Evolutionary conservation across 2,329 filamentous ascomycete genomes (phyloP).

Genomic region (Rhinocladiella similis): DNA sequence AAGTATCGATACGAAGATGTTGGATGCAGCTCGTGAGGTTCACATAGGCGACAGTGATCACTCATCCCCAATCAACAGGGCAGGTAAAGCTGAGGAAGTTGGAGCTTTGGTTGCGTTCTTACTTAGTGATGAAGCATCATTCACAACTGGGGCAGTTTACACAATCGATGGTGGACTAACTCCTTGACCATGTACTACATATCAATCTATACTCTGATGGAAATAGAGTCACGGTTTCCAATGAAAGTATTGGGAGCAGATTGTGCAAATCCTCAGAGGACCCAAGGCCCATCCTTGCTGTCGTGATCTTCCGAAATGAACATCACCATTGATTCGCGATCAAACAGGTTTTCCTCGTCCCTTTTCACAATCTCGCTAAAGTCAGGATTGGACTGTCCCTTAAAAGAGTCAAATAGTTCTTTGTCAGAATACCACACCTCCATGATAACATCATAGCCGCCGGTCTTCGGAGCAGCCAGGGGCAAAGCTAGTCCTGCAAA

Average conservation of each 20-base stretch:
- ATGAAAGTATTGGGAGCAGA: neutral
- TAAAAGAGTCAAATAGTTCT: constrained; percentile 9
- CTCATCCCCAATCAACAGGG: constrained; percentile 10
- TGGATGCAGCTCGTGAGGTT: constrained; percentile 6
- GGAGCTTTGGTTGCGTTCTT: constrained; percentile 49
- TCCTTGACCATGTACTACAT: neutral
- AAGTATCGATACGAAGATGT: constrained; percentile 17
- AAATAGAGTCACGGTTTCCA: neutral
- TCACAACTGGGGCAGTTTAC: constrained; percentile 48
- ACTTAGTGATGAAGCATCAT: constrained; percentile 47
- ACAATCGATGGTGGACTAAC: constrained; percentile 48
- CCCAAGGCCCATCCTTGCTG: constrained; percentile 6
- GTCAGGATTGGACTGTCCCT: constrained; percentile 1
- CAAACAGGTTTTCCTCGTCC: constrained; percentile 10
- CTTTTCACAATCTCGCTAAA: constrained; percentile 10
- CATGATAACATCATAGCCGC: constrained; percentile 11
- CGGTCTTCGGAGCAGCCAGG: constrained; percentile 1
- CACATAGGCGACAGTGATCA: neutral
- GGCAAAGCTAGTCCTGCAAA: constrained; percentile 3
- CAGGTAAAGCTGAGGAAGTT: constrained; percentile 30
- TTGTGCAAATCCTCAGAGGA: neutral
- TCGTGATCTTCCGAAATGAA: constrained; percentile 9
- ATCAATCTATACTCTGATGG: neutral
- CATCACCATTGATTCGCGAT: constrained; percentile 9
- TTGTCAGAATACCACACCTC: constrained; percentile 14